Percentiles rank a stretch among this genome's conserved stretches.
Conservation (phyloP, 2,329 filamentous ascomycete species). For the Sporothrix sp. region DNA sequence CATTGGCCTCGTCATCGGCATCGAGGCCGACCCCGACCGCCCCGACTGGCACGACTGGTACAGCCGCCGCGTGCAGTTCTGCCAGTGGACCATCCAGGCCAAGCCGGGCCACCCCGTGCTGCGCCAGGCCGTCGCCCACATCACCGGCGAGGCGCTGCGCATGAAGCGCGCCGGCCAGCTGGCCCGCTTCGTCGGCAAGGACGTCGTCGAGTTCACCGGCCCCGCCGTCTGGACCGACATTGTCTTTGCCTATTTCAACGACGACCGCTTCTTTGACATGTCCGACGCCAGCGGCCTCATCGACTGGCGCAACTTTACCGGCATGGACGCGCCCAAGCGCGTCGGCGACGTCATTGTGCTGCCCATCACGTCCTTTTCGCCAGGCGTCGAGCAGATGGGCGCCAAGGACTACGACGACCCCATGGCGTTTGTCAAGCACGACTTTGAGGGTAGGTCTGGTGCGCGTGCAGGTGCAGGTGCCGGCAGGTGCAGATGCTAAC, state of each 20-base stretch:
- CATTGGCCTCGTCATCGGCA: slow-evolving; percentile 82
- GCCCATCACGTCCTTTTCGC: slow-evolving; percentile 95
- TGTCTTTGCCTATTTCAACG: slow-evolving; percentile 90
- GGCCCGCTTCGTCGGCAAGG: slow-evolving; percentile 50
- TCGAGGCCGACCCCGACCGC: slow-evolving; percentile 91
- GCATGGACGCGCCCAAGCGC: slow-evolving; percentile 72
- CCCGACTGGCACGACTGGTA: slow-evolving; percentile 94
- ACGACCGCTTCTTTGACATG: slow-evolving; percentile 80
- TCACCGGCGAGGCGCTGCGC: slow-evolving; percentile 71
- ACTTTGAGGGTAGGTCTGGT: slow-evolving; percentile 74
- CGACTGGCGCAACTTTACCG: slow-evolving; percentile 80
- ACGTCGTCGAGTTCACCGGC: slow-evolving; percentile 87
- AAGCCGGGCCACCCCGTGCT: slow-evolving; percentile 92
- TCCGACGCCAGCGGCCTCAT: slow-evolving; percentile 59
- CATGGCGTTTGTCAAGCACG: slow-evolving; percentile 95
- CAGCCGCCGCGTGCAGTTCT: slow-evolving; percentile 91
- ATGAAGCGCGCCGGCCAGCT: slow-evolving; percentile 61
- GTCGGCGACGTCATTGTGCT: slow-evolving; percentile 89
- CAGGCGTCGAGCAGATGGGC: slow-evolving; percentile 87
- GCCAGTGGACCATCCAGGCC: slow-evolving; percentile 96
- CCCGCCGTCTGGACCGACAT: slow-evolving; percentile 90
- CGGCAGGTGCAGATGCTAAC: not conserved
- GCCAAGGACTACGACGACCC: slow-evolving; percentile 80
- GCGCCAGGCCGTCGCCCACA: slow-evolving; percentile 74
- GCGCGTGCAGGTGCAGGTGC: not conserved